Conservation (phyloP, 1,139 yeast species). For the Scheffersomyces parashehatae region DNA sequence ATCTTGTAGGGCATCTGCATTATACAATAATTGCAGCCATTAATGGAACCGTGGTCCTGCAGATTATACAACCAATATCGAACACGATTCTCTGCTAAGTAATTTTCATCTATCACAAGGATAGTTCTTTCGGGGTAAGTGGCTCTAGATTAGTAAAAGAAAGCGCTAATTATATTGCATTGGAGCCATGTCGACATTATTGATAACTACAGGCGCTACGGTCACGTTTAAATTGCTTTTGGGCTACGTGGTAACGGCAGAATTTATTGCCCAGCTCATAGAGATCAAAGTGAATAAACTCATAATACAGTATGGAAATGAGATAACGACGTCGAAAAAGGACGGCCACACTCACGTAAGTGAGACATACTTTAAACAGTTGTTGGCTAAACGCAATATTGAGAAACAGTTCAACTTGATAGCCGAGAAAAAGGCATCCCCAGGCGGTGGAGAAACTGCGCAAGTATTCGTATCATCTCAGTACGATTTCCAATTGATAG, state of each 20-base stretch:
- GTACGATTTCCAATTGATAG: conserved; percentile 24
- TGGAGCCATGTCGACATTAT: conserved; percentile 21
- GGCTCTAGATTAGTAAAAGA: no score
- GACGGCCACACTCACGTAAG: conserved; percentile 20
- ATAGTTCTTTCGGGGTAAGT: no score
- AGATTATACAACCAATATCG: no score
- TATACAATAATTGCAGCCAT: no score
- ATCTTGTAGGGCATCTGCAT: no score
- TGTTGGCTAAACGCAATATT: conserved; percentile 12
- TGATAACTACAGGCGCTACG: conserved; percentile 85
- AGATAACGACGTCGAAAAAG: conserved; percentile 21
- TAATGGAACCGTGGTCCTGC: no score
- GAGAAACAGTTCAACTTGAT: conserved; percentile 11
- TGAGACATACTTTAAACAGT: conserved; percentile 19
- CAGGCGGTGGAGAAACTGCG: conserved; percentile 1
- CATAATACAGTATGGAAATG: conserved; percentile 72
- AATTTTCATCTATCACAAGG: no score
- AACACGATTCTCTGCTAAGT: no score
- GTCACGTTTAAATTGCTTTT: conserved; percentile 69
- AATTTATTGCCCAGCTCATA: conserved; percentile 36
- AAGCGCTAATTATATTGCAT: no score
- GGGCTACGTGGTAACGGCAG: conserved; percentile 30
- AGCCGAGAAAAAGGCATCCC: conserved; percentile 1
- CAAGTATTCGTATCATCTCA: conserved; percentile 4
- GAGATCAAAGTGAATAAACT: conserved; percentile 39